Evolutionary conservation across 2,329 filamentous ascomycete genomes (phyloP).

Genomic region (Penicillium sp.): DNA sequence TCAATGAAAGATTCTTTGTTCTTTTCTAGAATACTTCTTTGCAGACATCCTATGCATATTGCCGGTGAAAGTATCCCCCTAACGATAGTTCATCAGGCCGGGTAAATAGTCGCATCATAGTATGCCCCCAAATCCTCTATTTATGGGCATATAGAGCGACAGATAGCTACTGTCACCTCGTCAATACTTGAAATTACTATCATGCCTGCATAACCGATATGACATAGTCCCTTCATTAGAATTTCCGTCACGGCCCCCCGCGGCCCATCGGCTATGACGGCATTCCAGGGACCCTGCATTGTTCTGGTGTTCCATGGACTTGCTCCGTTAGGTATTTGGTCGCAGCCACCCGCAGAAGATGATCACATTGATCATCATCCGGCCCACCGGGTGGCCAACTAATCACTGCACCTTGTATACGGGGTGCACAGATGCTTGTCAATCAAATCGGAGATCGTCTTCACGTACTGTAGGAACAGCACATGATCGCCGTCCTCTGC

Average conservation of each 20-base stretch:
- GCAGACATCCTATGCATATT: background rate
- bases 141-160: too few species aligned
- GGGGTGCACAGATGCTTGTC: too few species aligned
- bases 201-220: too few species aligned
- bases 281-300: background rate
- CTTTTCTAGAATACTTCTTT: background rate
- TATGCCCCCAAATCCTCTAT: too few species aligned
- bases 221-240: too few species aligned
- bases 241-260: background rate
- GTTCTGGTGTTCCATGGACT: background rate
- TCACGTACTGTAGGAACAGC: background rate
- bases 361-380: slow-evolving; percentile 3
- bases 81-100: background rate
- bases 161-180: too few species aligned
- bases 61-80: background rate
- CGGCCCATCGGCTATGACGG: background rate
- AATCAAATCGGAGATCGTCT: background rate
- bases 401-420: background rate
- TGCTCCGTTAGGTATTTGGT: background rate
- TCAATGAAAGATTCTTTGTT: background rate
- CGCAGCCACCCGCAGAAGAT: background rate
- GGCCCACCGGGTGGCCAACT: background rate
- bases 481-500: background rate
- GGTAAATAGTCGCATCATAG: background rate
- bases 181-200: too few species aligned